Evolutionary conservation across 805 yeast genomes (phyloP).

Genomic region (Kluyveromyces lactis): DNA sequence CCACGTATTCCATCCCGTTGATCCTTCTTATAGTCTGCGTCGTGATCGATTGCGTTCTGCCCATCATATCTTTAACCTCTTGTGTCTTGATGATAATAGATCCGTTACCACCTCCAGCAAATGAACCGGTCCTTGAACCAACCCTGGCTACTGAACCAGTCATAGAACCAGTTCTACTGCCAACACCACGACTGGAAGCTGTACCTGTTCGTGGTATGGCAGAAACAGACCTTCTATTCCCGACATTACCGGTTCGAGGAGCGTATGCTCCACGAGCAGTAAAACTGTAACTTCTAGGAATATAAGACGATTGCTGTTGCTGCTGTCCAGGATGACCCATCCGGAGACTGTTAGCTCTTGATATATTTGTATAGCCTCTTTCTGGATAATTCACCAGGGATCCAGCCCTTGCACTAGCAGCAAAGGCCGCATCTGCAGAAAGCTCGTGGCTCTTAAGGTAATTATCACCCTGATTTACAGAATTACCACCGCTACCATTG

Average conservation of each 20-base stretch:
- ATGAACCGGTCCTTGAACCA: conserved; percentile 20
- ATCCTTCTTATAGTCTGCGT: conserved; percentile 42
- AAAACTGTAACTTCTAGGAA: background rate
- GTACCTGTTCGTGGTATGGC: background rate
- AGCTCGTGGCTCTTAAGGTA: conserved; percentile 12
- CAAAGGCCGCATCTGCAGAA: conserved; percentile 27
- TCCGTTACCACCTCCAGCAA: conserved; percentile 1
- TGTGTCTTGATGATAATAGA: conserved; percentile 40
- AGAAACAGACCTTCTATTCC: too few species aligned
- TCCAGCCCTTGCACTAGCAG: conserved; percentile 13
- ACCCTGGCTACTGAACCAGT: too few species aligned
- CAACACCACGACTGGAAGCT: background rate
- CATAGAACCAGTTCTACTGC: too few species aligned
- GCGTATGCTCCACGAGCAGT: background rate
- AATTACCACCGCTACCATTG: background rate
- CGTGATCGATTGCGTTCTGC: conserved; percentile 48
- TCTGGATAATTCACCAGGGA: conserved; percentile 1
- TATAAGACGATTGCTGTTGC: too few species aligned
- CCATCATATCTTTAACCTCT: conserved; percentile 40
- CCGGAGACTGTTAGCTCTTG: background rate
- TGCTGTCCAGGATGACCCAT: background rate
- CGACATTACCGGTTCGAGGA: too few species aligned
- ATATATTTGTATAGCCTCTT: background rate
- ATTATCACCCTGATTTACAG: conserved; percentile 14
- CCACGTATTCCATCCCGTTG: conserved; percentile 41